Conservation (phyloP, 768 basidiomycete genomes). For the Naganishia kalamii region DNA sequence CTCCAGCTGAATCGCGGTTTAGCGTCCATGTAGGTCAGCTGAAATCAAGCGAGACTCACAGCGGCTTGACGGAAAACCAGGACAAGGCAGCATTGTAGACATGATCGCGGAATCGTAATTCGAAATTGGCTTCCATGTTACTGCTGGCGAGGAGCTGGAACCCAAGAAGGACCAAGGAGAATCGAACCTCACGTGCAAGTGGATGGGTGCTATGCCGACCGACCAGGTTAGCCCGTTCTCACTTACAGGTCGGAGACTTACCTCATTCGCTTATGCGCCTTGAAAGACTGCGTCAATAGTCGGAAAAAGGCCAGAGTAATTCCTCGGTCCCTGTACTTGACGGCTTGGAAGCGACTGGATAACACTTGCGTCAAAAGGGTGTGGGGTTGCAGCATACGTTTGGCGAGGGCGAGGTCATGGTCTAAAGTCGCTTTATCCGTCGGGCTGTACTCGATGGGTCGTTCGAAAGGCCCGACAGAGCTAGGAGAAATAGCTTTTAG, state of each 20-base stretch:
- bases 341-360: constrained; percentile 85
- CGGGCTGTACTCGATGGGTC: constrained; percentile 78
- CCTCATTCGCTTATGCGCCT: constrained; percentile 69
- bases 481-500: constrained; percentile 49
- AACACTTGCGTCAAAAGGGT: constrained; percentile 76
- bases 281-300: constrained; percentile 72
- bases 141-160: constrained; percentile 88
- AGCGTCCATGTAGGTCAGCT: not conserved
- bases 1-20: constrained; percentile 64
- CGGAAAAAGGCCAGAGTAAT: constrained; percentile 80
- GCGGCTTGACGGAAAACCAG: constrained; percentile 90
- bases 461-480: constrained; percentile 78
- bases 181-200: constrained; percentile 79
- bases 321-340: constrained; percentile 74
- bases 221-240: not conserved
- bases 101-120: constrained; percentile 64
- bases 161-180: constrained; percentile 84
- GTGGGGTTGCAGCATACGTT: constrained; percentile 74
- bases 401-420: constrained; percentile 61
- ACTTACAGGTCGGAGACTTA: constrained; percentile 41
- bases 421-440: constrained; percentile 80
- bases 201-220: constrained; percentile 87
- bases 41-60: constrained; percentile 54
- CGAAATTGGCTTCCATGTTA: constrained; percentile 72
- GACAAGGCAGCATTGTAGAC: constrained; percentile 75